Evolutionary conservation across 2,329 filamentous ascomycete species (phyloP).

Genomic region (Paecilomyces niveus): DNA sequence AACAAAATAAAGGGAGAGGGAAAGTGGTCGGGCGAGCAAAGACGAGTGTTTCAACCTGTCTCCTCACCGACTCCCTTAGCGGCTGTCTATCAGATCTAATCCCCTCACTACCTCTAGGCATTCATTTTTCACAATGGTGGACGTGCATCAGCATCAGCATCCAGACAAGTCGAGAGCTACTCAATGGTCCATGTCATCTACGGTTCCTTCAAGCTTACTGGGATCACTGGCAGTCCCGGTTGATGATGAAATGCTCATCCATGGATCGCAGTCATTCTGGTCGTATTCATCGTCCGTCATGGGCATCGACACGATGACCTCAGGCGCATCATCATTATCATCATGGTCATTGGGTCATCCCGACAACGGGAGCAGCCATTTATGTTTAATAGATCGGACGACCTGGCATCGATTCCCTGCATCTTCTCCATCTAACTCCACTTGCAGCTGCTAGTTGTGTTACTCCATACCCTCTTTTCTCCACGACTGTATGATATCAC

Average conservation of each 20-base stretch:
- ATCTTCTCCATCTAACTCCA: background rate
- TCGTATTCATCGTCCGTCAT: background rate
- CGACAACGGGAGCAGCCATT: background rate
- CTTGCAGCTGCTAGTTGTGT: background rate
- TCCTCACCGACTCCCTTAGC: background rate
- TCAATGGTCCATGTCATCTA: background rate
- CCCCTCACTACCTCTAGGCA: background rate
- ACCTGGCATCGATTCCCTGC: background rate
- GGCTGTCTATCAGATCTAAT: background rate
- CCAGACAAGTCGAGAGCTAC: background rate
- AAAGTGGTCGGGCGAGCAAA: background rate
- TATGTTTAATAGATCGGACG: background rate
- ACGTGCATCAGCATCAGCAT: no score
- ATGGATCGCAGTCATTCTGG: background rate
- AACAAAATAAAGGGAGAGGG: background rate
- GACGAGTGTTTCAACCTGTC: background rate
- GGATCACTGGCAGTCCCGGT: background rate
- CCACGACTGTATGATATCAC: conserved; percentile 1
- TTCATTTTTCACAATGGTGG: no score
- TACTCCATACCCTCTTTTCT: background rate
- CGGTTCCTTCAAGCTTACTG: background rate
- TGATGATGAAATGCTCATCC: background rate
- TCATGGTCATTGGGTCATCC: background rate
- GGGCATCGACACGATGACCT: background rate
- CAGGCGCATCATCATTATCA: background rate